Base-by-base conservation (phyloP, 129 eudicot genomes). In the Scalesia atractyloides region DNA sequence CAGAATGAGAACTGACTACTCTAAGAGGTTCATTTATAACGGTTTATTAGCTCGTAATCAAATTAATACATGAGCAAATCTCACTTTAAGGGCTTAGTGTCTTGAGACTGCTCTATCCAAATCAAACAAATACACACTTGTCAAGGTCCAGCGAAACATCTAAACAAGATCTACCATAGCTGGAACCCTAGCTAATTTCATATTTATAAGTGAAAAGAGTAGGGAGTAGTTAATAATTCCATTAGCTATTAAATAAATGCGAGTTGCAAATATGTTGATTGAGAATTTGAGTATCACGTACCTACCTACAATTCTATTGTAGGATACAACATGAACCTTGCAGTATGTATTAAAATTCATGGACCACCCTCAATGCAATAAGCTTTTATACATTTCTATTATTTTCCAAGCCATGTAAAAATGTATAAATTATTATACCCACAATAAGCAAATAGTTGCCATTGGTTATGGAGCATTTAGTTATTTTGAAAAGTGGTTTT, bases 371-470 rank as follows among this genome's bases (percentile, higher is more conserved):
- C 36, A 5, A 10, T 48, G 52, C n/a, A 48, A 10, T 17, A 13
- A 37, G 43, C 2, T 37, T 37, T 37, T 37, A 37, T 7, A 37
- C 43, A 37, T 7, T 37, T 5, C 52, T 74, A 74, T 51, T 51
- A 70, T 64, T 74, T 33, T 50, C 64, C n/a, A 50, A 63, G 41
- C 71, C 37, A 20, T 26, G 3, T 26, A 26, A 26, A 26, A 2
- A 26, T 26, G 33, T 26, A 26, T 2, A 26, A 26, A 26, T 26
- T 26, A 26, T 26, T 26, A 26, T 26, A 1, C 1, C 2, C 2
- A 22, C 2, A n/a, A n/a, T 22, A 36, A 36, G 41, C 41, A 36
- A 36, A 36, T 2, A 36, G 41, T 36, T 36, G 0, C 0, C 43
- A 37, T 37, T 37, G 43, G 9, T 37, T 37, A 2, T 37, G 5